phyloP scores from a whole-genome alignment of 2,329 filamentous ascomycete species.

The Xylariaceae sp. region DNA sequence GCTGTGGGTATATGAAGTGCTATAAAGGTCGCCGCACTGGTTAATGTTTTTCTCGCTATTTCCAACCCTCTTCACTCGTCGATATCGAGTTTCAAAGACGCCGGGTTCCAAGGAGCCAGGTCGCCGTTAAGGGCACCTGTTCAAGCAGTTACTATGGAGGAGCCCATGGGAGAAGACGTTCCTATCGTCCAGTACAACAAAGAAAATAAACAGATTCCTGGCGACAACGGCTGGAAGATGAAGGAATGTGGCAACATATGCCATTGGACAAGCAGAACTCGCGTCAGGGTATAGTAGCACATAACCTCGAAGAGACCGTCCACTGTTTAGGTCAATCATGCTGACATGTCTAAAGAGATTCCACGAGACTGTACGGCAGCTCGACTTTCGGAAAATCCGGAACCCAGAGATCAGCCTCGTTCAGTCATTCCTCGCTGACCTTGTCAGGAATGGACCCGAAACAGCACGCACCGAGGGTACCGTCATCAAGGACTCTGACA shows the following conservation, averaged over 20 bases:
- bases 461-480: neutral
- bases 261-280: slow-evolving; percentile 5
- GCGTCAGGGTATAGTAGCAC: neutral
- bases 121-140: too few relatives aligned
- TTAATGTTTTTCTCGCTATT: too few relatives aligned
- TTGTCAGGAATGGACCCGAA: neutral
- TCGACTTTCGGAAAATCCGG: slow-evolving; percentile 2
- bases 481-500: slow-evolving; percentile 1
- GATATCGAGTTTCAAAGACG: too few relatives aligned
- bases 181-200: slow-evolving; percentile 7
- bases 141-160: neutral
- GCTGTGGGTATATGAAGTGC: too few relatives aligned
- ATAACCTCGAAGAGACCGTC: too few relatives aligned
- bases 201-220: slow-evolving; percentile 12
- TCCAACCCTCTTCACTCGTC: too few relatives aligned
- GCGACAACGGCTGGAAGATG: slow-evolving; percentile 11
- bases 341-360: neutral
- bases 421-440: neutral
- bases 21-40: too few relatives aligned
- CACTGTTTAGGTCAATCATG: too few relatives aligned
- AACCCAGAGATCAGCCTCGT: slow-evolving; percentile 2
- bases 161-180: neutral
- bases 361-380: neutral
- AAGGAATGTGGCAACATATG: slow-evolving; percentile 12
- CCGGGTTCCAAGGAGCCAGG: too few relatives aligned